Conservation (phyloP, 2,329 filamentous ascomycete genomes). For the Myriosclerotinia scirpicola region DNA sequence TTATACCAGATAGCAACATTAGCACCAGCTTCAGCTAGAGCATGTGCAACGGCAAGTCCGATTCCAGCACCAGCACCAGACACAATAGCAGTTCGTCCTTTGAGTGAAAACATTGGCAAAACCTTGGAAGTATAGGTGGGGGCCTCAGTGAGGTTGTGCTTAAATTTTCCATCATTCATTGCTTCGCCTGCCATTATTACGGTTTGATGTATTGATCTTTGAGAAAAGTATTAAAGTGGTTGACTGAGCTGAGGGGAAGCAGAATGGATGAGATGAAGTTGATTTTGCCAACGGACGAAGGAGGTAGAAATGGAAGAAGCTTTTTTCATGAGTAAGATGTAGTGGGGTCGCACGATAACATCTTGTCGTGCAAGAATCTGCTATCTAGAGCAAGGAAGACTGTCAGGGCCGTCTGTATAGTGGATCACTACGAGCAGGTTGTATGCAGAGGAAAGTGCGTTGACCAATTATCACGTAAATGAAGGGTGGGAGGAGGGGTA, state of each 20-base stretch:
- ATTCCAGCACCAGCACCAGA: slow-evolving; percentile 48
- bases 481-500: slow-evolving; percentile 15
- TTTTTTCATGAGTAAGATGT: not conserved
- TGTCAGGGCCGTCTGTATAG: not conserved
- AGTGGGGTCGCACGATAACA: slow-evolving; percentile 9
- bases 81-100: slow-evolving; percentile 56
- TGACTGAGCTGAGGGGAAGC: not conserved
- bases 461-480: not conserved
- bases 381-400: not conserved
- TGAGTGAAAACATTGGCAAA: slow-evolving; percentile 60
- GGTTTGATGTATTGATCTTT: not conserved
- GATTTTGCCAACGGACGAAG: not conserved
- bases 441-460: not conserved
- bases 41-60: slow-evolving; percentile 47
- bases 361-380: not conserved
- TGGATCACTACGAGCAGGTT: not conserved
- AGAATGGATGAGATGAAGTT: not conserved
- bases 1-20: slow-evolving; percentile 56
- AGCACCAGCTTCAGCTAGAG: slow-evolving; percentile 49
- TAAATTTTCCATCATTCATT: slow-evolving; percentile 49
- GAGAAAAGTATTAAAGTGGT: too few relatives aligned
- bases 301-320: slow-evolving; percentile 5
- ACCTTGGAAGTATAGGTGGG: slow-evolving; percentile 50
- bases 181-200: slow-evolving; percentile 28
- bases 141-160: slow-evolving; percentile 54